These are phyloP conservation scores for Phytophthora pisi DNA, from an alignment of 352 stramenopile genomes.

Conservation along the genomic window DNA sequence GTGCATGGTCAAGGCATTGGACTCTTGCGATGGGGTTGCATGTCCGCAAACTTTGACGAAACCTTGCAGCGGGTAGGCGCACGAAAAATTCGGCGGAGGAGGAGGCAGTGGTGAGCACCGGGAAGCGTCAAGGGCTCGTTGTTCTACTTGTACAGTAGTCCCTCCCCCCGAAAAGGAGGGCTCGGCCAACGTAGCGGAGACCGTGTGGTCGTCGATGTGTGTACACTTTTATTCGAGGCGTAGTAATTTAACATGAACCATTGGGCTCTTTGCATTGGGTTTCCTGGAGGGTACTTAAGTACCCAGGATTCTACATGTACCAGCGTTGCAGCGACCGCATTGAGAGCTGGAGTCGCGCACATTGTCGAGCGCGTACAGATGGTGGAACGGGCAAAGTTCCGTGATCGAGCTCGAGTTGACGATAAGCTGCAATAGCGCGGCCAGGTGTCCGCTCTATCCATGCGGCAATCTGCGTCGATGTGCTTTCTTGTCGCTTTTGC, in stretches of 20 bases:
- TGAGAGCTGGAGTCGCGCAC: constrained; percentile 3
- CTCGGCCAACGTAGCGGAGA: constrained; percentile 4
- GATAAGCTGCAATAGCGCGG: constrained; percentile 11
- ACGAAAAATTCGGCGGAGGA: constrained; percentile 13
- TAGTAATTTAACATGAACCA: constrained; percentile 15
- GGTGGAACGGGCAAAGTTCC: constrained; percentile 21
- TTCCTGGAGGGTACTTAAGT: background rate
- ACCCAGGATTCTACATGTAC: background rate
- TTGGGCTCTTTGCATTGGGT: background rate
- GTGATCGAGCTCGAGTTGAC: constrained; percentile 15
- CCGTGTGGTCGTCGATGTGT: constrained; percentile 4
- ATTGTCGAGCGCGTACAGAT: constrained; percentile 8
- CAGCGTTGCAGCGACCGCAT: background rate
- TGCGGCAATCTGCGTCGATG: constrained; percentile 24
- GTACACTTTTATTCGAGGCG: constrained; percentile 3
- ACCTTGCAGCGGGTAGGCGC: constrained; percentile 1
- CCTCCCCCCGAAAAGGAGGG: background rate
- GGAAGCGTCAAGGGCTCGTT: background rate
- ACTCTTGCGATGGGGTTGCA: constrained; percentile 23
- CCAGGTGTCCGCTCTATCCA: constrained; percentile 21
- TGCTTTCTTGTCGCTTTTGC: constrained; percentile 27
- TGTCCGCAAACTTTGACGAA: constrained; percentile 2
- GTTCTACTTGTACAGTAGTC: background rate
- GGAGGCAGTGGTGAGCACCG: background rate
- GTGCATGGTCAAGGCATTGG: constrained; percentile 14